A percentile compares a stretch with the other conserved stretches of the same genome.
phyloP scores from a whole-genome alignment of 163 green algal genomes.

The Picocystis sp. region DNA sequence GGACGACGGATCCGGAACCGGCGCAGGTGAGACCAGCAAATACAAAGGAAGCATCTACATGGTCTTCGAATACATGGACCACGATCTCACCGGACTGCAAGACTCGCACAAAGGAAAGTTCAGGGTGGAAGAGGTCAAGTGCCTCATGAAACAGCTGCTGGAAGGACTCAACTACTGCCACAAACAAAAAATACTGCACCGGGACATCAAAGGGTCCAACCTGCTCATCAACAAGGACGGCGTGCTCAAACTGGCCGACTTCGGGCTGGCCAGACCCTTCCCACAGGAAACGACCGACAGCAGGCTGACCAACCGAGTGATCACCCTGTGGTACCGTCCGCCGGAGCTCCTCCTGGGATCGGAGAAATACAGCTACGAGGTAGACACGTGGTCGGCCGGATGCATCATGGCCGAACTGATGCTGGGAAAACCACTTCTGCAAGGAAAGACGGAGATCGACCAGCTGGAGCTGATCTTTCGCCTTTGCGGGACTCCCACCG shows the following conservation, averaged over 20 bases:
- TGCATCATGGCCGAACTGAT: slow-evolving; percentile 97
- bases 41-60: slow-evolving; percentile 93
- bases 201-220: slow-evolving; percentile 70
- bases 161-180: slow-evolving; percentile 75
- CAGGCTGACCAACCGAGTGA: slow-evolving; percentile 3
- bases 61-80: slow-evolving; percentile 98
- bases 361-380: slow-evolving; percentile 52
- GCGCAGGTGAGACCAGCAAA: slow-evolving; percentile 14
- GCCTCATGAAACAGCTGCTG: slow-evolving; percentile 89
- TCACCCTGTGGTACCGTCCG: slow-evolving; percentile 32
- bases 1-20: no score
- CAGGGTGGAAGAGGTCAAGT: slow-evolving; percentile 63
- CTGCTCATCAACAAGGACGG: slow-evolving; percentile 7
- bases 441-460: slow-evolving; percentile 17
- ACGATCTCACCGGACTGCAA: slow-evolving; percentile 84
- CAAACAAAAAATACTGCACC: slow-evolving; percentile 70
- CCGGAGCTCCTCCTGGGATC: slow-evolving; percentile 79
- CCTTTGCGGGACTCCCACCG: slow-evolving; percentile 23
- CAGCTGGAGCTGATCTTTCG: slow-evolving; percentile 30
- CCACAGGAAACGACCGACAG: slow-evolving; percentile 1
- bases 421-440: slow-evolving; percentile 32
- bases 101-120: slow-evolving; percentile 50
- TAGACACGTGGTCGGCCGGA: slow-evolving; percentile 94
- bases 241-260: slow-evolving; percentile 6
- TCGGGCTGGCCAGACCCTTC: slow-evolving; percentile 1